phyloP scores from a whole-genome alignment of 2,329 filamentous ascomycete genomes.

The Apiospora rasikravindrae region DNA sequence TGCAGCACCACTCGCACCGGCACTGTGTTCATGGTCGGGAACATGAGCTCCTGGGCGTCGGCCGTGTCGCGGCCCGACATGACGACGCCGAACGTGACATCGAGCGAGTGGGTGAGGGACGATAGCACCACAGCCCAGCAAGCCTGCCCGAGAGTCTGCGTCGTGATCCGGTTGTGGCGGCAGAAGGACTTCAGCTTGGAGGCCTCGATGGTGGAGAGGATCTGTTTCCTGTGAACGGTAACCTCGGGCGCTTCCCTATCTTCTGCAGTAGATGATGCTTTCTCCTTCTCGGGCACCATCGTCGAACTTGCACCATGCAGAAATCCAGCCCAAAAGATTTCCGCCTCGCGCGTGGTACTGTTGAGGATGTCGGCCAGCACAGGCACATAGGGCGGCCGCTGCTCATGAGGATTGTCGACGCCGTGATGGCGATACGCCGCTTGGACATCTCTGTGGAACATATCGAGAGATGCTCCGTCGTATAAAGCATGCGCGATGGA shows the following conservation, averaged over 20 bases:
- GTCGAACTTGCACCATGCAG: conserved; percentile 58
- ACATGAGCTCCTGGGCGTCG: conserved; percentile 70
- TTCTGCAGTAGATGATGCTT: background rate
- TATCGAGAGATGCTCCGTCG: conserved; percentile 81
- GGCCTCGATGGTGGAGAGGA: conserved; percentile 47
- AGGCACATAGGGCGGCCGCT: conserved; percentile 54
- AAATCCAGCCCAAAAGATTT: conserved; percentile 73
- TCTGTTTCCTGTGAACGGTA: conserved; percentile 49
- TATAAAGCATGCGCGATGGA: conserved; percentile 88
- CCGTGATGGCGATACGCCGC: conserved; percentile 60
- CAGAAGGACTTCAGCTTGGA: conserved; percentile 63
- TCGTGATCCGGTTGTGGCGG: conserved; percentile 67
- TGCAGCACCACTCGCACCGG: conserved; percentile 75
- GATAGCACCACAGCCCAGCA: conserved; percentile 78
- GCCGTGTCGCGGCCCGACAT: conserved; percentile 84
- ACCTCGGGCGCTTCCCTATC: background rate
- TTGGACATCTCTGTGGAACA: conserved; percentile 74
- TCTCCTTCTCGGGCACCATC: conserved; percentile 30
- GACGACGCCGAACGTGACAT: conserved; percentile 82
- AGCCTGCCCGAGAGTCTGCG: conserved; percentile 78
- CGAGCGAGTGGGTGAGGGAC: conserved; percentile 65
- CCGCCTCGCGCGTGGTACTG: conserved; percentile 47
- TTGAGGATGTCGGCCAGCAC: conserved; percentile 61
- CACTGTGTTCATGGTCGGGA: conserved; percentile 93
- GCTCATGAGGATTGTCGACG: conserved; percentile 33